Conservation (phyloP, 2,329 filamentous ascomycete species). For the Xylariaceae sp. region DNA sequence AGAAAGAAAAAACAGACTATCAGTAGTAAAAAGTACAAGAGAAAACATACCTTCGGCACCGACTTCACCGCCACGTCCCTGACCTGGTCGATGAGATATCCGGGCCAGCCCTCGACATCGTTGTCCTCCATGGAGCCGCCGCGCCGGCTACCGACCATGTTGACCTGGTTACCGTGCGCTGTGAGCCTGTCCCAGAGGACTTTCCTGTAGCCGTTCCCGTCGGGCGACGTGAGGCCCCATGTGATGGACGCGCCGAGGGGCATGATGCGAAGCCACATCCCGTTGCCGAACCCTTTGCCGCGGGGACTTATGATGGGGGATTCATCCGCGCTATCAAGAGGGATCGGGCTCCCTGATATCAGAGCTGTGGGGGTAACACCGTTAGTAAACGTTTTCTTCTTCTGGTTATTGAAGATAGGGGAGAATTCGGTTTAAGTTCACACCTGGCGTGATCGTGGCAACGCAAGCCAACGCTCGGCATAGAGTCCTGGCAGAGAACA, state of each 20-base stretch:
- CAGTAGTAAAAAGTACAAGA: neutral
- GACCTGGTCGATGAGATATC: constrained; percentile 32
- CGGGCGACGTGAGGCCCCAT: constrained; percentile 29
- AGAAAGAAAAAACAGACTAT: neutral
- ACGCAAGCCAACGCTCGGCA: neutral
- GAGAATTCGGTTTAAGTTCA: neutral
- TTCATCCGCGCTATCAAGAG: neutral
- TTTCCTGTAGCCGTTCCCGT: constrained; percentile 35
- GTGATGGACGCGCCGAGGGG: constrained; percentile 37
- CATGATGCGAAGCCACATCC: constrained; percentile 31
- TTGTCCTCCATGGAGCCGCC: constrained; percentile 34
- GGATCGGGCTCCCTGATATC: constrained; percentile 2
- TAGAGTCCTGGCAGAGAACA: neutral
- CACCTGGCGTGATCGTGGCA: neutral
- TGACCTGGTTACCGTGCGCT: constrained; percentile 27
- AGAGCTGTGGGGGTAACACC: constrained; percentile 2
- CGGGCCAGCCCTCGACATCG: constrained; percentile 34
- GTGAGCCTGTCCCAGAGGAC: constrained; percentile 32
- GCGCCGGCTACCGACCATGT: constrained; percentile 34
- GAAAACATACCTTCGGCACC: constrained; percentile 16
- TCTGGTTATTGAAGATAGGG: neutral
- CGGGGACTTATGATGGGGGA: neutral
- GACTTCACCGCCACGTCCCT: constrained; percentile 26
- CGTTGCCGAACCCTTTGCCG: constrained; percentile 16
- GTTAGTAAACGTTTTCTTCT: neutral